Conservation (phyloP, 2,329 filamentous ascomycete species). For the Talaromyces albobiverticillius region DNA sequence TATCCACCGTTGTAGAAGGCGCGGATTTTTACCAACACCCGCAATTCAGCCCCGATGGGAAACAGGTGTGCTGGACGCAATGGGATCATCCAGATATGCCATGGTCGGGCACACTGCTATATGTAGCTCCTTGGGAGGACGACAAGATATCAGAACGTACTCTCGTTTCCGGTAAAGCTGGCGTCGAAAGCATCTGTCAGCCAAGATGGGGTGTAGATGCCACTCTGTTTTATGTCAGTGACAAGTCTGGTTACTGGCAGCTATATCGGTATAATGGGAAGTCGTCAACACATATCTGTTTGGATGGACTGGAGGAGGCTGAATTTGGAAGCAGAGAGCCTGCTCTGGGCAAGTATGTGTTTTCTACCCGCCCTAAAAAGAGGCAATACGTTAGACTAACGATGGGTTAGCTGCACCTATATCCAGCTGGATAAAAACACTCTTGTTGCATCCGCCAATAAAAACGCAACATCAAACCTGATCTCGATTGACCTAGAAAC, state of each 20-base stretch:
- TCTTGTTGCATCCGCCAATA: slow-evolving; percentile 5
- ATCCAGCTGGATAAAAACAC: slow-evolving; percentile 6
- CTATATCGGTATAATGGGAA: slow-evolving; percentile 37
- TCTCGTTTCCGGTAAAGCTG: slow-evolving; percentile 42
- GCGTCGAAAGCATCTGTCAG: slow-evolving; percentile 47
- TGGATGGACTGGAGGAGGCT: slow-evolving; percentile 41
- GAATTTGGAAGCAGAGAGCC: slow-evolving; percentile 31
- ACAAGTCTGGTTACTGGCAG: slow-evolving; percentile 48
- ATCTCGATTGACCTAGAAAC: slow-evolving; percentile 4
- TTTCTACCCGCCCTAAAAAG: too few relatives aligned
- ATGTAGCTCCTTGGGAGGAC: slow-evolving; percentile 44
- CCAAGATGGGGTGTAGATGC: slow-evolving; percentile 53
- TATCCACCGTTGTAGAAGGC: slow-evolving; percentile 39
- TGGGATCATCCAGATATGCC: slow-evolving; percentile 58
- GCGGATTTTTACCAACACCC: slow-evolving; percentile 56
- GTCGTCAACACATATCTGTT: slow-evolving; percentile 26
- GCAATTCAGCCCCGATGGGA: slow-evolving; percentile 48
- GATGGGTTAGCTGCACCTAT: slow-evolving; percentile 9
- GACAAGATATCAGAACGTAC: slow-evolving; percentile 28
- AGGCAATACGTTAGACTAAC: too few relatives aligned
- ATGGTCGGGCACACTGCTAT: slow-evolving; percentile 48
- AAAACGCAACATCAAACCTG: slow-evolving; percentile 8
- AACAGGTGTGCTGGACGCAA: slow-evolving; percentile 51
- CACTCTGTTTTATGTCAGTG: slow-evolving; percentile 49
- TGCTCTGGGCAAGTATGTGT: slow-evolving; percentile 26